phyloP scores from a whole-genome alignment of 768 basidiomycete genomes.

The Leccinum ochraceum region DNA sequence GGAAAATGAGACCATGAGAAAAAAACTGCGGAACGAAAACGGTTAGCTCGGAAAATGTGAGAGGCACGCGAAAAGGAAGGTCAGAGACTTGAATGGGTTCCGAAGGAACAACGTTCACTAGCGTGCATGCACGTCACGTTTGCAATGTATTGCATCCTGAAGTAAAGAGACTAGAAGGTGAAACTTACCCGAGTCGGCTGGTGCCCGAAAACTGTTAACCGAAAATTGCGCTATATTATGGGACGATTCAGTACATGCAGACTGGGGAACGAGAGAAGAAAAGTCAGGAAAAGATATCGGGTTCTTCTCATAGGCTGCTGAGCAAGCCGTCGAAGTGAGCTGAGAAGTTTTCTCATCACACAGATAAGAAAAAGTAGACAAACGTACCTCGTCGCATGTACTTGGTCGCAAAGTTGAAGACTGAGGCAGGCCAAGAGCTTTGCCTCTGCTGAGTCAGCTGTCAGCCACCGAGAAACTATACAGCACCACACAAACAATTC shows the following conservation, averaged over 20 bases:
- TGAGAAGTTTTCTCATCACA: conserved; percentile 45
- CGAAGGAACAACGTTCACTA: conserved; percentile 59
- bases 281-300: conserved; percentile 42
- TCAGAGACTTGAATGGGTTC: conserved; percentile 88
- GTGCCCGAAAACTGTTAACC: neutral
- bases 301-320: conserved; percentile 54
- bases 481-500: conserved; percentile 25
- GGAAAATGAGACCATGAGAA: neutral
- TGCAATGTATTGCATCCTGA: conserved; percentile 51
- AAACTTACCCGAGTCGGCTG: conserved; percentile 16
- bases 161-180: conserved; percentile 2
- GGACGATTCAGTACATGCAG: conserved; percentile 2
- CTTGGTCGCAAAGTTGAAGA: neutral
- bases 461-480: conserved; percentile 35
- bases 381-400: conserved; percentile 7
- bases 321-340: conserved; percentile 64
- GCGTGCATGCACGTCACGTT: conserved; percentile 60
- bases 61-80: conserved; percentile 4
- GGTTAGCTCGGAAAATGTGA: conserved; percentile 16
- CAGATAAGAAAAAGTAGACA: neutral
- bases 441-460: neutral
- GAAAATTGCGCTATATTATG: neutral
- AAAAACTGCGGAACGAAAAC: conserved; percentile 2
- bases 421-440: neutral
- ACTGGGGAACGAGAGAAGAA: conserved; percentile 2